Base-by-base conservation (phyloP, 192 early-diverging fungal genomes). In the Allomyces arbusculus region DNA sequence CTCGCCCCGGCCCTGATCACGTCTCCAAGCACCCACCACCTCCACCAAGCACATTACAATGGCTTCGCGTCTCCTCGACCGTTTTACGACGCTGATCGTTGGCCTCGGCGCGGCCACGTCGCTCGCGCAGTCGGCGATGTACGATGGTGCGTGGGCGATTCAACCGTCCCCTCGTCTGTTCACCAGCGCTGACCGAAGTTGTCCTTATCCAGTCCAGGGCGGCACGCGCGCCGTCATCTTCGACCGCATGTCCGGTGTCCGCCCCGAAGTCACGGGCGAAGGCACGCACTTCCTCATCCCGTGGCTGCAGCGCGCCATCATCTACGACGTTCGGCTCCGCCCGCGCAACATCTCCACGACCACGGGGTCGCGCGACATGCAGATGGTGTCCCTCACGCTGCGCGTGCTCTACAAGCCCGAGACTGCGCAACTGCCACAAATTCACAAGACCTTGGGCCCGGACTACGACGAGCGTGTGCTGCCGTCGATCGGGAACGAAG, bases 361-460 rank as follows among this genome's bases (percentile, higher is more conserved):
- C 1, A 99, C 95, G n/a, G 95, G 94, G 62, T 97, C 94, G 63
- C 94, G 93, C 80, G 95, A 99, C 75, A 95, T 99, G 95, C 95
- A 99, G 71, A 92, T 90, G 87, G 89, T 97, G 16, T 89, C 87
- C 40, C 82, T 97, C 72, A 95, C 91, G 65, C 79, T 95, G 62
- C 88, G 91, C 79, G 90, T 95, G 24, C 78, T 92, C 44, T 92
- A 95, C 79, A 80, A 88, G 33, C 95, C 95, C 12, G 87, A 87
- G 64, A 74, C 86, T 67, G 73, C 76, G 26, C 79, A 83, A 26
- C 78, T 99, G 50, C 83, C 89, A 19, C 71, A 72, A 55, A 88
- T 99, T 73, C 95, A 95, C 76, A 87, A 92, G 76, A 87, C 83
- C 63, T 76, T 97, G 26, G 95, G 95, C 28, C 68, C 86, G 68